Evolutionary conservation across 345 rosid genomes (phyloP).

Genomic region (Salix purpurea): DNA sequence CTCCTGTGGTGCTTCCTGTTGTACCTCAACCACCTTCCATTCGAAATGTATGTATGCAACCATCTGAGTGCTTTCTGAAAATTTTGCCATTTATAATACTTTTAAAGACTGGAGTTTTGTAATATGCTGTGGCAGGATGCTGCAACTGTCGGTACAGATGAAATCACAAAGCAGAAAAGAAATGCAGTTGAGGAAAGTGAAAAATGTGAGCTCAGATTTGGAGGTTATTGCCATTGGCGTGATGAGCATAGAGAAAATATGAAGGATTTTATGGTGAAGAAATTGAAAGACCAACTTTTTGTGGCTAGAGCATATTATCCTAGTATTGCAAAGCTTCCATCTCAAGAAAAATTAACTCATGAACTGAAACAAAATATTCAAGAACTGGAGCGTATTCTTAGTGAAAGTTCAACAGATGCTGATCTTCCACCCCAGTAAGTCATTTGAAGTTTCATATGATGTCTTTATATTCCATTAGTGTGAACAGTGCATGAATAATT

Average conservation of each 20-base stretch:
- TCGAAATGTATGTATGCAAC: slow-evolving; percentile 37
- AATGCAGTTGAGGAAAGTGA: slow-evolving; percentile 37
- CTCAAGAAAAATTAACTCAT: slow-evolving; percentile 59
- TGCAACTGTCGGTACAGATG: slow-evolving; percentile 13
- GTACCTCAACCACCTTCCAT: slow-evolving; percentile 20
- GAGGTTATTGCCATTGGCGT: slow-evolving; percentile 95
- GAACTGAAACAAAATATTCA: slow-evolving; percentile 88
- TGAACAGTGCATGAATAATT: neutral
- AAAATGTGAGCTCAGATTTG: slow-evolving; percentile 73
- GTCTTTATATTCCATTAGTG: neutral
- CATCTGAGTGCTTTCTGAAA: slow-evolving; percentile 2
- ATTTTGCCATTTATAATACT: slow-evolving; percentile 1
- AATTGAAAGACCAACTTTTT: slow-evolving; percentile 84
- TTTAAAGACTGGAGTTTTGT: slow-evolving; percentile 6
- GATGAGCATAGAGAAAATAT: slow-evolving; percentile 72
- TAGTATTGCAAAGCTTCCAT: slow-evolving; percentile 82
- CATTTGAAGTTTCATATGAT: neutral
- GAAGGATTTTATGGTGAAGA: slow-evolving; percentile 79
- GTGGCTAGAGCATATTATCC: slow-evolving; percentile 96
- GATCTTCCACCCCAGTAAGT: slow-evolving; percentile 89
- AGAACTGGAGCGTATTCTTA: slow-evolving; percentile 83
- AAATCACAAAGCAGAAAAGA: slow-evolving; percentile 16
- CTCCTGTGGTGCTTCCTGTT: slow-evolving; percentile 16
- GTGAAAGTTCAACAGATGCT: slow-evolving; percentile 78
- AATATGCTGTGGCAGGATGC: slow-evolving; percentile 40